Evolutionary conservation across 148 eudicot genomes (phyloP), one percentile per base, ranked within the genome.

Genomic region (Arctostaphylos glauca): DNA sequence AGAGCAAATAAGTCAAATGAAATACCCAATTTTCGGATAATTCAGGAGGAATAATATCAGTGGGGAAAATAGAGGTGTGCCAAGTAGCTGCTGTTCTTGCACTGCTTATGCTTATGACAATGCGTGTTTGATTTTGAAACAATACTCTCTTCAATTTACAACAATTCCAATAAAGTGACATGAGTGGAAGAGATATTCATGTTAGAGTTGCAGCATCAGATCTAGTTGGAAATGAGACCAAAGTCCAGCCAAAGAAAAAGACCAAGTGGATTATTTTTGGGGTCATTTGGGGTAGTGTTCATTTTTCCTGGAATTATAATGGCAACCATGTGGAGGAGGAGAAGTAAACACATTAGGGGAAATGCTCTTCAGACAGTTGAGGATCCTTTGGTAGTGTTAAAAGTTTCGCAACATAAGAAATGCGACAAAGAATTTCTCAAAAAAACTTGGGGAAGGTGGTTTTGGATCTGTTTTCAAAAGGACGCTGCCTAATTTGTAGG

Each of bases 381-480:
- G 47, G 41, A 66, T 23, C 23, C 71, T 25, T 14, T 23, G 38
- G 12, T 64, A 25, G 70, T 21, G 41, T 64, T 64, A 38, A 64
- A 64, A 21, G 14, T 23, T 66, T 66, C 43, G 0, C 2, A 15
- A 66, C 43, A 66, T 66, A 23, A 62, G 68, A 21, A 62, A 62
- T 5, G 13, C 68, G 0, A 62, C 68, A 62, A 38, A 25, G 19
- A 67, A 68, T 41, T 38, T 68, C 18, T 0, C 47, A 23, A n/a
- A 71, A 43, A 71, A 71, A 5, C 74, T 71, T 6, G 48, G 74
- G 21, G 49, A 71, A 71, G 74, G 49, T 2, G 48, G 48, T 0
- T 71, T 71, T 71, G 74, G 74, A 38, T 38, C n/a, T 1, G 74
- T 71, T 41, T 71, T 43, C 74, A 71, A 43, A 71, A 48, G 74